phyloP scores from a whole-genome alignment of 352 stramenopile species.

The Pythium insidiosum region DNA sequence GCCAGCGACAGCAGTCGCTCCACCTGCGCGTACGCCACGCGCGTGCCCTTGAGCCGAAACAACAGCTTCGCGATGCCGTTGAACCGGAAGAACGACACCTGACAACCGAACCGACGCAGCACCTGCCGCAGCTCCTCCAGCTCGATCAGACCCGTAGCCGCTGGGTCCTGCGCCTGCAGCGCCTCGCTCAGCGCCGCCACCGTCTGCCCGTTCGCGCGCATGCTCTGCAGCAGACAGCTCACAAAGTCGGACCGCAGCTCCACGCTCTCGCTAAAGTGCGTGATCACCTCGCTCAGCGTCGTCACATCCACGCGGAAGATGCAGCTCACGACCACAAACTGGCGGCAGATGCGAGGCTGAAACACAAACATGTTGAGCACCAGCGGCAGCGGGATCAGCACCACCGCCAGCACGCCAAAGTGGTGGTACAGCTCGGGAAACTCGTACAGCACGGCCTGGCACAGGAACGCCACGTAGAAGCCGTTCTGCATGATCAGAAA shows the following conservation, averaged over 20 bases:
- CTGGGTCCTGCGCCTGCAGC: constrained; percentile 1
- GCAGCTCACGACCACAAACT: constrained; percentile 10
- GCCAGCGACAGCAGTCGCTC: neutral
- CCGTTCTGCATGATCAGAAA: constrained; percentile 12
- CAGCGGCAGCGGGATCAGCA: constrained; percentile 1
- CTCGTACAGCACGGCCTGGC: constrained; percentile 12
- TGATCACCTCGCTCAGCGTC: constrained; percentile 11
- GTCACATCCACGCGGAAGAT: constrained; percentile 11
- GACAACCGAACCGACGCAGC: constrained; percentile 8
- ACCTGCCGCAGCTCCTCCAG: constrained; percentile 11
- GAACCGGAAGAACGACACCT: constrained; percentile 20
- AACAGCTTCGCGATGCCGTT: constrained; percentile 17
- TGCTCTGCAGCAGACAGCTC: neutral
- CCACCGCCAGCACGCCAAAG: neutral
- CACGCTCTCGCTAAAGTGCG: constrained; percentile 12
- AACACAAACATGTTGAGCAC: constrained; percentile 13
- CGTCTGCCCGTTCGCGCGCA: neutral
- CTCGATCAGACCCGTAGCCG: constrained; percentile 3
- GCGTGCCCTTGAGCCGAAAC: constrained; percentile 6
- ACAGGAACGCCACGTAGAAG: constrained; percentile 16
- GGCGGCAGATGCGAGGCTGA: constrained; percentile 10
- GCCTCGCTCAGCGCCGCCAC: constrained; percentile 4
- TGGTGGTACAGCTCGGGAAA: constrained; percentile 4
- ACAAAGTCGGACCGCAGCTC: constrained; percentile 13
- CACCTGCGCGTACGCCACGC: constrained; percentile 8